Evolutionary conservation across 805 yeast genomes (phyloP).

Genomic region (Pichia ethanolica): DNA sequence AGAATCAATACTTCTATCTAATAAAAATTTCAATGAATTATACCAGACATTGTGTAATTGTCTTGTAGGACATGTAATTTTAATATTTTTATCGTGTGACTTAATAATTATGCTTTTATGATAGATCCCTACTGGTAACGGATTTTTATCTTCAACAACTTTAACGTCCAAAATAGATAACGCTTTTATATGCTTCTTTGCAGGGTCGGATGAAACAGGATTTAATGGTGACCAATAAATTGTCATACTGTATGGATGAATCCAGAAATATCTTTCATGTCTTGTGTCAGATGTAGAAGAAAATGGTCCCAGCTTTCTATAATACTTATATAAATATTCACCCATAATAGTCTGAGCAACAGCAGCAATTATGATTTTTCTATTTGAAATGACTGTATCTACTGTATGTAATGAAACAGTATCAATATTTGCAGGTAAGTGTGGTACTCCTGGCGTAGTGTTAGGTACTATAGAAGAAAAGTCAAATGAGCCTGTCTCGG

Average conservation of each 20-base stretch:
- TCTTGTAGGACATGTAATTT: conserved; percentile 81
- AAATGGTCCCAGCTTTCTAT: conserved; percentile 67
- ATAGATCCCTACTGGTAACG: conserved; percentile 81
- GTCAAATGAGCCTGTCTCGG: conserved; percentile 11
- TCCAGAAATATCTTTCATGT: conserved; percentile 93
- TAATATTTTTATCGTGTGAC: conserved; percentile 54
- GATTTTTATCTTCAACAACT: conserved; percentile 76
- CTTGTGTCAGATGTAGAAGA: conserved; percentile 70
- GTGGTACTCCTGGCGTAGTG: neutral
- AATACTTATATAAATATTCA: conserved; percentile 80
- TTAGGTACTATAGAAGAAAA: neutral
- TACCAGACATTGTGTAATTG: conserved; percentile 89
- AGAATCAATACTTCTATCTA: conserved; percentile 59
- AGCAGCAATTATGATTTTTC: conserved; percentile 70
- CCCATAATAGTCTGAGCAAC: conserved; percentile 92
- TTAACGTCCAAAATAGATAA: conserved; percentile 75
- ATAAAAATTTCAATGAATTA: conserved; percentile 69
- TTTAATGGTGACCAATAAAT: conserved; percentile 82
- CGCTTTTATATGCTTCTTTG: conserved; percentile 62
- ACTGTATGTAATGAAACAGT: conserved; percentile 27
- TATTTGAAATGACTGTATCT: conserved; percentile 60
- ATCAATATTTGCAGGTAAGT: conserved; percentile 5
- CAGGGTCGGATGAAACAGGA: conserved; percentile 67
- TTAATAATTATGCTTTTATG: conserved; percentile 76
- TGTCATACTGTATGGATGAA: conserved; percentile 88